These are phyloP conservation scores for Scutellaria barbata DNA, from an alignment of 257 asterid genomes.

Conservation along the genomic window DNA sequence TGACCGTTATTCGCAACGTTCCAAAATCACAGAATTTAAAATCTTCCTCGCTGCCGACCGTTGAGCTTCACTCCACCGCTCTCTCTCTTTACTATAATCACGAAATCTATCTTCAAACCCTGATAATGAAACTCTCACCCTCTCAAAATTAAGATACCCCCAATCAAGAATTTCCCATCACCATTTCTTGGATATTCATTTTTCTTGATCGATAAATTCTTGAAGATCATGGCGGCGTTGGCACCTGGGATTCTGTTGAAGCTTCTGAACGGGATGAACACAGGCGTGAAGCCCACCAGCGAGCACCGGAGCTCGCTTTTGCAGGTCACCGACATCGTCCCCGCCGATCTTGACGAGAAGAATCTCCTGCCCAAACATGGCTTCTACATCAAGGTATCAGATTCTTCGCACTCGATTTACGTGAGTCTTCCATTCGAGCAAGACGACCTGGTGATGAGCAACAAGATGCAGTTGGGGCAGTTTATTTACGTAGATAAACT, in stretches of 20 bases:
- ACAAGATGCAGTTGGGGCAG: slow-evolving; percentile 88
- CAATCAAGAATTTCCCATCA: neutral
- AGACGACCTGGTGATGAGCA: slow-evolving; percentile 88
- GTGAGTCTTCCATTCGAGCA: slow-evolving; percentile 83
- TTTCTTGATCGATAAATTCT: slow-evolving; percentile 13
- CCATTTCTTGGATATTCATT: neutral
- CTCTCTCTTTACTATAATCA: slow-evolving; percentile 33
- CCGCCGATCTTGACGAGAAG: slow-evolving; percentile 92
- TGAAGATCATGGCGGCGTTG: slow-evolving; percentile 63
- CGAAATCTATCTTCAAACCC: slow-evolving; percentile 1
- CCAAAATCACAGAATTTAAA: slow-evolving; percentile 40
- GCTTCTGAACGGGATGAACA: slow-evolving; percentile 70
- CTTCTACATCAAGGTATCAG: slow-evolving; percentile 80
- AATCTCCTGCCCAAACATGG: slow-evolving; percentile 80
- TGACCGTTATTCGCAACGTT: slow-evolving; percentile 53
- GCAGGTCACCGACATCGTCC: slow-evolving; percentile 91
- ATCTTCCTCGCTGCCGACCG: slow-evolving; percentile 40
- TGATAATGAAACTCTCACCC: neutral
- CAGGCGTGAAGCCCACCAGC: slow-evolving; percentile 79
- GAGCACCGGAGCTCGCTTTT: slow-evolving; percentile 83
- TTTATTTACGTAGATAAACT: slow-evolving; percentile 76
- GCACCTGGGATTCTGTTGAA: slow-evolving; percentile 87
- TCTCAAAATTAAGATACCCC: neutral
- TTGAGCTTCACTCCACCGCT: slow-evolving; percentile 38
- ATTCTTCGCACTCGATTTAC: slow-evolving; percentile 85